Conservation (phyloP, 2,329 filamentous ascomycete genomes). For the Alternaria conjuncta region DNA sequence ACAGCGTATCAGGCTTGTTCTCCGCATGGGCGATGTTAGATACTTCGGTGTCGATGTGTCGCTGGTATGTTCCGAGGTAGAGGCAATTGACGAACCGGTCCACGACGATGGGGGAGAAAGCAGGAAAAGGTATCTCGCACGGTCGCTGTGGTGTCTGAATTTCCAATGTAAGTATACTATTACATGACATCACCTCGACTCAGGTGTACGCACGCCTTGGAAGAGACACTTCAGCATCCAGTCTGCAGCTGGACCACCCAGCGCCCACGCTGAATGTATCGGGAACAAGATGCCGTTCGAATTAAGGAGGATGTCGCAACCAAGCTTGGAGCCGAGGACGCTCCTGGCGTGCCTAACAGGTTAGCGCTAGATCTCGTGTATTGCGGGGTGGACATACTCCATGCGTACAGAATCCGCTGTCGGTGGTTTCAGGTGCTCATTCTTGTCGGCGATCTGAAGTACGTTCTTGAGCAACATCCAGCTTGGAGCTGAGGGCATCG, state of each 20-base stretch:
- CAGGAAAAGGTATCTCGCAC: not conserved
- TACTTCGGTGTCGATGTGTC: not conserved
- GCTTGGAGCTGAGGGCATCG: too few relatives aligned
- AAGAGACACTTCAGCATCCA: not conserved
- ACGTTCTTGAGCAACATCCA: too few relatives aligned
- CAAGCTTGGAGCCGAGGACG: accelerated
- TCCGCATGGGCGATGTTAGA: not conserved
- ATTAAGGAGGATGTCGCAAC: not conserved
- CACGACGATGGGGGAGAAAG: not conserved
- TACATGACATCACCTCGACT: too few relatives aligned
- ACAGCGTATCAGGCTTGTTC: not conserved
- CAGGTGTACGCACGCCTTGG: not conserved
- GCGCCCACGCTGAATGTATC: not conserved
- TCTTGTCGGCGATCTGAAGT: too few relatives aligned
- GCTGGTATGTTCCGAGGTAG: not conserved
- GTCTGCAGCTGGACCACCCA: not conserved
- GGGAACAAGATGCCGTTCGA: accelerated
- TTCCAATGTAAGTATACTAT: accelerated
- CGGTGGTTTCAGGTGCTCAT: too few relatives aligned
- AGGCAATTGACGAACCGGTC: not conserved
- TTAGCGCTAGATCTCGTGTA: too few relatives aligned
- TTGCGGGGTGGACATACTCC: too few relatives aligned
- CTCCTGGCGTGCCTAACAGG: too few relatives aligned
- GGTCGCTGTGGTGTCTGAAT: accelerated
- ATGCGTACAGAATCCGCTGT: too few relatives aligned